These are phyloP conservation scores for Stagonosporopsis cucurbitacearum DNA, from an alignment of 2,329 filamentous ascomycete species.

Conservation along the genomic window DNA sequence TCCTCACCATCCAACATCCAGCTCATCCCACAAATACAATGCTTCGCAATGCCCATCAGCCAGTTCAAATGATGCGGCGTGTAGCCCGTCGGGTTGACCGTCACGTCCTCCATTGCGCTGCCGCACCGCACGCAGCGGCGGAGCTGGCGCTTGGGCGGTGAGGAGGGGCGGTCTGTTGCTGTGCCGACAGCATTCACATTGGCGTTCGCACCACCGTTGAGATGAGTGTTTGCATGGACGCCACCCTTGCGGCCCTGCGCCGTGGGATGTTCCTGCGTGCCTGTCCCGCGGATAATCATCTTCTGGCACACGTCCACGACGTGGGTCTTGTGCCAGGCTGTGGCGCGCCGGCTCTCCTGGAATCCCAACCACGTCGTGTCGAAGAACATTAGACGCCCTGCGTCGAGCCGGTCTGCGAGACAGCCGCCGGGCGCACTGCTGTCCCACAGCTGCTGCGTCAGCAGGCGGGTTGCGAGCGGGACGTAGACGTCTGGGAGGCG, in stretches of 20 bases:
- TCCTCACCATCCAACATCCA: slow-evolving; percentile 42
- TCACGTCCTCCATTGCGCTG: slow-evolving; percentile 55
- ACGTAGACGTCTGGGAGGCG: slow-evolving; percentile 59
- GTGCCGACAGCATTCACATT: slow-evolving; percentile 13
- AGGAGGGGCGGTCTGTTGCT: too few species aligned
- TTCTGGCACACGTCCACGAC: slow-evolving; percentile 66
- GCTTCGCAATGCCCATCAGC: slow-evolving; percentile 48
- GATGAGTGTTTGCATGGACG: too few species aligned
- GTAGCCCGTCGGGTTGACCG: slow-evolving; percentile 40
- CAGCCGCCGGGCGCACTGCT: slow-evolving; percentile 47
- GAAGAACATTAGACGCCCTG: slow-evolving; percentile 73
- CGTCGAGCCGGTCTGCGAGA: slow-evolving; percentile 67
- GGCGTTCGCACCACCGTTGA: slow-evolving; percentile 34
- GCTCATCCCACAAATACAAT: slow-evolving; percentile 48
- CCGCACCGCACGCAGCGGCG: slow-evolving; percentile 55
- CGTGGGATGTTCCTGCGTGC: slow-evolving; percentile 34
- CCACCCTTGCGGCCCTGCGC: slow-evolving; percentile 15
- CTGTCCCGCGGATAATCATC: slow-evolving; percentile 47
- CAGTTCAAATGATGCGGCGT: slow-evolving; percentile 40
- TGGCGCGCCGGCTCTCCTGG: slow-evolving; percentile 62
- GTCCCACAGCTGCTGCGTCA: slow-evolving; percentile 49
- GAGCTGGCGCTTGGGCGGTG: slow-evolving; percentile 24
- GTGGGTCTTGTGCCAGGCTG: slow-evolving; percentile 66
- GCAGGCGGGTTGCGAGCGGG: slow-evolving; percentile 55
- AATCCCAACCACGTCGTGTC: slow-evolving; percentile 74